Base-by-base conservation (phyloP, 345 rosid genomes). In the Salix brachista region DNA sequence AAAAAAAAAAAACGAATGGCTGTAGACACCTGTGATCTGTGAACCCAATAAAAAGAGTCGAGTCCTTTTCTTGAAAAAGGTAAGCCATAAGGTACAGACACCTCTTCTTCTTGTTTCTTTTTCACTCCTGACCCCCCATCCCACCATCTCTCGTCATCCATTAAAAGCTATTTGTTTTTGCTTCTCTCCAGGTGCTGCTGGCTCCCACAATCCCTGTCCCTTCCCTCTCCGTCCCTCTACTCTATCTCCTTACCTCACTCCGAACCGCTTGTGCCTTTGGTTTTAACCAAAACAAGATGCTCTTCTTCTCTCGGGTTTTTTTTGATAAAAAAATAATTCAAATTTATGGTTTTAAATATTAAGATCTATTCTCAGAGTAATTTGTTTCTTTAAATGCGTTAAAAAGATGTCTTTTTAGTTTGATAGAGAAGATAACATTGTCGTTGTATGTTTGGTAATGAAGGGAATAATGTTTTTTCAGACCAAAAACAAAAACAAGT, bases 11-110 rank as follows among this genome's bases (percentile, higher is more conserved):
- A 70, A 39, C 25, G 78, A 81, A 54, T 74, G 85, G 78, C 36
- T 48, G 7, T 18, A 23, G 74, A 23, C 1, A 1, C 17, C 17
- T 9, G 39, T 36, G 28, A 75, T 26, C 64, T 72, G 78, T 76
- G 75, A 74, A 46, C 77, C 74, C 71, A 70, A 41, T 52, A 71
- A 39, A 77, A 67, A 52, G 23, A 41, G 61, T 42, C 1, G 34
- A 58, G 85, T 80, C 85, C 32, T 54, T 82, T 82, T 84, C 73
- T 28, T 50, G 60, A 17, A 77, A 82, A 82, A 82, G 78, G 80
- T 18, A 16, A 67, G 67, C 62, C 73, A 64, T 36, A 13, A 48
- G 65, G 70, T 13, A 36, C 48, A 11, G 73, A 70, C 69, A 69
- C 54, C 4, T 17, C n/a, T 8, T 46, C 6, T 34, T 56, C 60